Evolutionary conservation across 768 basidiomycete genomes (phyloP).

Genomic region (Macrolepiota albuminosa): DNA sequence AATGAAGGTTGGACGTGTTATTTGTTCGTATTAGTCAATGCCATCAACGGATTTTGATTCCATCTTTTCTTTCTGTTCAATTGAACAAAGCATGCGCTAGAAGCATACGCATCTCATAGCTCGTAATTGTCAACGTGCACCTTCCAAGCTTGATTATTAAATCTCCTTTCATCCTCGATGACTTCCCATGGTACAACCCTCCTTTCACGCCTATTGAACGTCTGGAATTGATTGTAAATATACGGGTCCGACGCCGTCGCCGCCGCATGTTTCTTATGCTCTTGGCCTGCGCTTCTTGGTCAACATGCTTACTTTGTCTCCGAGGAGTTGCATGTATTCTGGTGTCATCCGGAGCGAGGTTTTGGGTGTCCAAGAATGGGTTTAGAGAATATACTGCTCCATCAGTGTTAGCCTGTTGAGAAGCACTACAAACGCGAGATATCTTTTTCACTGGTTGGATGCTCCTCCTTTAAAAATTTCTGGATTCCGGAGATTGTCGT

Average conservation of each 20-base stretch:
- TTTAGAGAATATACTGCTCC: background rate
- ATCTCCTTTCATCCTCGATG: background rate
- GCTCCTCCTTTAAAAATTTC: background rate
- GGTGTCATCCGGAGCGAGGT: background rate
- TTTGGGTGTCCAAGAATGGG: background rate
- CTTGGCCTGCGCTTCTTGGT: background rate
- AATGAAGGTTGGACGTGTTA: conserved; percentile 9
- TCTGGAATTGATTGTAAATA: background rate
- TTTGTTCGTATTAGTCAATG: conserved; percentile 7
- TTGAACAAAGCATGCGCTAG: conserved; percentile 10
- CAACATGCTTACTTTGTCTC: background rate
- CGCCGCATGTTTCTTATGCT: conserved; percentile 8
- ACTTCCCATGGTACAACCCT: background rate
- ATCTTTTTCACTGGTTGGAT: background rate
- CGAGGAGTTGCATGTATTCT: conserved; percentile 4
- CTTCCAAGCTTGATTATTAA: background rate
- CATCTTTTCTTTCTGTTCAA: background rate
- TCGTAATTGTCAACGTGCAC: background rate
- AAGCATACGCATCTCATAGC: background rate
- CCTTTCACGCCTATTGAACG: background rate
- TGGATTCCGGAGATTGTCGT: background rate
- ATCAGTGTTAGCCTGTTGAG: background rate
- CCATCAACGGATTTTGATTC: background rate
- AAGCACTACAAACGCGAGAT: no score
- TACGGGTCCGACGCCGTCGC: conserved; percentile 6